These are phyloP conservation scores for Carpinus fangiana DNA, from an alignment of 306 rosid genomes.

Conservation along the genomic window DNA sequence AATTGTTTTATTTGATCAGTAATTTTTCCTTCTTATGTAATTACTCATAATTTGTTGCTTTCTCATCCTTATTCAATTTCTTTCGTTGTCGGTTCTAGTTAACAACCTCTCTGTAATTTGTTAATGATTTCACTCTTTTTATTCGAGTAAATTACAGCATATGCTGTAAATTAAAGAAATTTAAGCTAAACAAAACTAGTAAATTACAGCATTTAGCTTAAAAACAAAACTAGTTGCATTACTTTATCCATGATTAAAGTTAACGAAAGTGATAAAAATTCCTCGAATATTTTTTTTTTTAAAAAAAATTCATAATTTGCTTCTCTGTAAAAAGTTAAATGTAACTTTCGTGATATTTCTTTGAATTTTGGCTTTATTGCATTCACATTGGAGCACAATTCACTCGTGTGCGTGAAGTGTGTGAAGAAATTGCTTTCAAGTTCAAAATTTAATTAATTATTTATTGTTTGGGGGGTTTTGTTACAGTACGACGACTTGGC, in stretches of 20 bases:
- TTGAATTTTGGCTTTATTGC: not conserved
- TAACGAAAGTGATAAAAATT: too few relatives aligned
- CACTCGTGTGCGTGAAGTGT: not conserved
- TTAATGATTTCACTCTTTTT: not conserved
- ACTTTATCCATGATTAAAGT: not conserved
- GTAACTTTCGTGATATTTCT: not conserved
- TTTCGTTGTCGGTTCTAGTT: too few relatives aligned
- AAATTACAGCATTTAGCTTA: not conserved
- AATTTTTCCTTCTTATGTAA: too few relatives aligned
- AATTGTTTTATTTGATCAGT: too few relatives aligned
- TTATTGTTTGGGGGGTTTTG: not conserved
- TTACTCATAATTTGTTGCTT: not conserved
- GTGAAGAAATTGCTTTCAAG: not conserved
- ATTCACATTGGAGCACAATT: not conserved
- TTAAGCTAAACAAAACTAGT: too few relatives aligned
- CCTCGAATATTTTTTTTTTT: too few relatives aligned
- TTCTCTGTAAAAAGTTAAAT: not conserved
- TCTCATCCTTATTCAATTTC: not conserved
- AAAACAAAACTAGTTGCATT: not conserved
- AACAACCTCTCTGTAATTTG: not conserved
- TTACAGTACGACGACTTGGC: slow-evolving; percentile 83
- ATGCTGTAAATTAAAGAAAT: too few relatives aligned
- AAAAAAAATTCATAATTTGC: too few relatives aligned
- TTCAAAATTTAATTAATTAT: not conserved
- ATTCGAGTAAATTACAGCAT: not conserved